Base-by-base conservation (phyloP, 179 eudicot species). In the Beta lomatogona region DNA sequence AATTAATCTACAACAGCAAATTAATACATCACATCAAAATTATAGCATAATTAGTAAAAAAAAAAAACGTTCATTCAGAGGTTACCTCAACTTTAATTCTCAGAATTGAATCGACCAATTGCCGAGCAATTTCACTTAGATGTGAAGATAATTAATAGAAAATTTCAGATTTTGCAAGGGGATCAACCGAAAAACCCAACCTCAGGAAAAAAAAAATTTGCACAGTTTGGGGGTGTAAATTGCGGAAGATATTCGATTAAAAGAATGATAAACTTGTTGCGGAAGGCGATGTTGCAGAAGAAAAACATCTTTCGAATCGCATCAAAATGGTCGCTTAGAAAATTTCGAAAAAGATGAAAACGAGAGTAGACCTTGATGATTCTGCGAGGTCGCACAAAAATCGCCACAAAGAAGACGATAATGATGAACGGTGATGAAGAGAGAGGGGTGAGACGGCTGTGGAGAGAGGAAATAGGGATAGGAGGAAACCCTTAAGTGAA, bases 1-100 rank as follows among this genome's bases (percentile, higher is more conserved):
- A 46, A 63, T 75, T 50, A 66, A 73, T 36, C 83, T 73, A 63
- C 64, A 50, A 22, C 73, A 80, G 52, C 22, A 44, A 64, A 72
- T 31, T 28, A 74, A 25, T 8, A 74, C 45, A 55, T 11, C 45
- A 36, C 16, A 74, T 74, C 59, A 71, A 52, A 8, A 50, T 11
- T 25, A 25, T 4, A 48, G 12, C 76, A 55, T 16, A 18, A 57
- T 36, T 36, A 16, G 9, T 16, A 31, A 8, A 14, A 13, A 31
- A 14, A 13, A 31, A 9, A 1, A 25, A 6, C 50, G 2, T 4
- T 0, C 55, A 31, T 11, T 25, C 14, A 54, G 46, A 73, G 18
- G 48, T 55, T 74, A 74, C 65, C 64, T 74, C 0, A 74, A 55
- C 25, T 57, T 52, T 44, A 22, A 53, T 54, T 4, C 58, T 4